phyloP scores from a whole-genome alignment of 192 early-diverging fungal species.

The Pecoramyces ruminantium region DNA sequence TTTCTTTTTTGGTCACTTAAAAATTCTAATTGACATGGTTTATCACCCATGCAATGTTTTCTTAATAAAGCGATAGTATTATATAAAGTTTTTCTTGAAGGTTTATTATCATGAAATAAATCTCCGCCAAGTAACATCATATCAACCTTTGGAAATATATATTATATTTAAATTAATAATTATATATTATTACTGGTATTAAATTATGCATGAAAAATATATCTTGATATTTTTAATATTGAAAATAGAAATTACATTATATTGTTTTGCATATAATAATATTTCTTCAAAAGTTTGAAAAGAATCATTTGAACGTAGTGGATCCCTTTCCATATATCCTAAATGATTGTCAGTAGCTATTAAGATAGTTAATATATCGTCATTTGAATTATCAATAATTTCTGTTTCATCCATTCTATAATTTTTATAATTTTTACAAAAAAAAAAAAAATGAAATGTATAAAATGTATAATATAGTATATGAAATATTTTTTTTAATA shows the following conservation, averaged over 20 bases:
- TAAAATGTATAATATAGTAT: too few relatives aligned
- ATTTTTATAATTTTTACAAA: too few relatives aligned
- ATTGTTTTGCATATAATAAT: conserved; percentile 45
- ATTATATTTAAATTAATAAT: too few relatives aligned
- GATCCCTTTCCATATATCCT: conserved; percentile 81
- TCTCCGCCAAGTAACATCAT: conserved; percentile 87
- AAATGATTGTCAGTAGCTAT: conserved; percentile 75
- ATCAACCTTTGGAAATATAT: conserved; percentile 72
- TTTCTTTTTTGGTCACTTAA: conserved; percentile 57
- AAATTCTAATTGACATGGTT: conserved; percentile 47
- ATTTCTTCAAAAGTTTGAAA: conserved; percentile 78
- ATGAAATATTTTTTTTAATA: too few relatives aligned
- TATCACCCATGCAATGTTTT: conserved; percentile 45
- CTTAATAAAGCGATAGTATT: conserved; percentile 52
- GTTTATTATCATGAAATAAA: conserved; percentile 90
- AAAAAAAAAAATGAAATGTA: too few relatives aligned
- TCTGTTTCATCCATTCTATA: background rate
- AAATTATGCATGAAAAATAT: too few relatives aligned
- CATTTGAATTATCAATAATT: background rate
- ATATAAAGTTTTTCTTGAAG: conserved; percentile 59
- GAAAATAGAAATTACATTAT: conserved; percentile 15
- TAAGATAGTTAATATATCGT: background rate
- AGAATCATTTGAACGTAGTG: conserved; percentile 66
- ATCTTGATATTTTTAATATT: too few relatives aligned
- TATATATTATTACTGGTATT: background rate